Percentiles rank a stretch among this genome's conserved stretches.
Evolutionary conservation across 371 early-diverging fungal species (phyloP).

Genomic region (Capillidium rhysosporum): DNA sequence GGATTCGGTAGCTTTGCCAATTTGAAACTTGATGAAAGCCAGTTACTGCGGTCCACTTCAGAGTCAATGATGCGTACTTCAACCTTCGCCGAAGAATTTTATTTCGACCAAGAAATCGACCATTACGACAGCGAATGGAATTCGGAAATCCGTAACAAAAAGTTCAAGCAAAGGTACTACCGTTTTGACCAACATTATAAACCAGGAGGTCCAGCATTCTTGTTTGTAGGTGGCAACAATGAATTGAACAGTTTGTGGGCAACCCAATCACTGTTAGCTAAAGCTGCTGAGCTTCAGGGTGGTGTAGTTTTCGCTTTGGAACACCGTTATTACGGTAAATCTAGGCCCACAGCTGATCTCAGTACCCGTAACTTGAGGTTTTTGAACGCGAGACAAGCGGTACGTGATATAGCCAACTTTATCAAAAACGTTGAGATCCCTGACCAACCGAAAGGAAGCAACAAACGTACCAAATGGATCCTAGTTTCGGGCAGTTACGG

Average conservation of each 20-base stretch:
- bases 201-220: constrained; percentile 4
- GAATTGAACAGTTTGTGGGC: neutral
- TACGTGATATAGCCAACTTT: constrained; percentile 40
- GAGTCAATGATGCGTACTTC: too few species aligned
- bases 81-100: too few species aligned
- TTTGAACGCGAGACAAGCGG: constrained; percentile 30
- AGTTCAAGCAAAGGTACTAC: constrained; percentile 1
- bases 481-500: constrained; percentile 47
- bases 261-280: constrained; percentile 7
- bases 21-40: too few species aligned
- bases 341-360: constrained; percentile 19
- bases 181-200: neutral
- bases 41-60: too few species aligned
- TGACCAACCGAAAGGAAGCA: too few species aligned
- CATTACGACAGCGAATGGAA: neutral
- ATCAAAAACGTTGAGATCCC: constrained; percentile 14
- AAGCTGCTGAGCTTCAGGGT: constrained; percentile 24
- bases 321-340: constrained; percentile 53
- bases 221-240: neutral
- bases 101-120: too few species aligned
- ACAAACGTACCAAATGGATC: constrained; percentile 27
- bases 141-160: neutral
- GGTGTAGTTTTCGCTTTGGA: constrained; percentile 48
- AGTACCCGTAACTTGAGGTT: constrained; percentile 15
- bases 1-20: too few species aligned